These are phyloP conservation scores for Tagetes erecta DNA, from an alignment of 129 eudicot genomes.

Conservation along the genomic window DNA sequence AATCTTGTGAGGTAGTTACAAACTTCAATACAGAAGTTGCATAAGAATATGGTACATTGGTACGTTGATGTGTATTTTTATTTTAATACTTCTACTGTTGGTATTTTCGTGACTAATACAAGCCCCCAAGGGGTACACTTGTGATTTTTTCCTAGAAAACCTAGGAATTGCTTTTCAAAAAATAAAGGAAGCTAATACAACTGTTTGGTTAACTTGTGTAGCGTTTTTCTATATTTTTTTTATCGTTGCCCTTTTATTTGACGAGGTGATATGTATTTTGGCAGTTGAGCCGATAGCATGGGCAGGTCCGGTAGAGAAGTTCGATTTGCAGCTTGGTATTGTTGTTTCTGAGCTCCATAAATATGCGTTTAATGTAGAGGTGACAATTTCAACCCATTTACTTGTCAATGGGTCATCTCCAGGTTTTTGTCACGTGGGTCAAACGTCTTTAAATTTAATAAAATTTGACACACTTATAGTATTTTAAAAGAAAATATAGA, in stretches of 20 bases:
- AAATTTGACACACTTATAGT: background rate
- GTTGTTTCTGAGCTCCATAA: constrained; percentile 20
- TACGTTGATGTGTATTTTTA: background rate
- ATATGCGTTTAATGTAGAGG: background rate
- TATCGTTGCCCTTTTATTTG: background rate
- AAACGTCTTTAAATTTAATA: background rate
- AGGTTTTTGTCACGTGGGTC: background rate
- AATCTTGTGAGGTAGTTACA: background rate
- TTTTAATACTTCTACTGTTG: background rate
- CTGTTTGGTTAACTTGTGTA: background rate
- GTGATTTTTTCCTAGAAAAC: too few species aligned
- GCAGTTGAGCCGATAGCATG: constrained; percentile 56
- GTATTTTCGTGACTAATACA: background rate
- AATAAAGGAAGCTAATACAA: too few species aligned
- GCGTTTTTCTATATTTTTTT: background rate
- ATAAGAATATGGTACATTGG: background rate
- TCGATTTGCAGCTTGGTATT: constrained; percentile 48
- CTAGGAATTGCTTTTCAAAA: too few species aligned
- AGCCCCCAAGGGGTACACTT: too few species aligned
- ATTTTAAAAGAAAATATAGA: background rate
- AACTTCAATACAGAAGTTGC: background rate
- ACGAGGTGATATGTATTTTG: constrained; percentile 5
- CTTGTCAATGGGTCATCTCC: background rate
- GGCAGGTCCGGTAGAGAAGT: constrained; percentile 47
- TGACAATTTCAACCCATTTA: background rate